A percentile compares a stretch with the other conserved stretches of the same genome.
phyloP scores from a whole-genome alignment of 1,284 basidiomycete species.

The Marasmius fiardii region DNA sequence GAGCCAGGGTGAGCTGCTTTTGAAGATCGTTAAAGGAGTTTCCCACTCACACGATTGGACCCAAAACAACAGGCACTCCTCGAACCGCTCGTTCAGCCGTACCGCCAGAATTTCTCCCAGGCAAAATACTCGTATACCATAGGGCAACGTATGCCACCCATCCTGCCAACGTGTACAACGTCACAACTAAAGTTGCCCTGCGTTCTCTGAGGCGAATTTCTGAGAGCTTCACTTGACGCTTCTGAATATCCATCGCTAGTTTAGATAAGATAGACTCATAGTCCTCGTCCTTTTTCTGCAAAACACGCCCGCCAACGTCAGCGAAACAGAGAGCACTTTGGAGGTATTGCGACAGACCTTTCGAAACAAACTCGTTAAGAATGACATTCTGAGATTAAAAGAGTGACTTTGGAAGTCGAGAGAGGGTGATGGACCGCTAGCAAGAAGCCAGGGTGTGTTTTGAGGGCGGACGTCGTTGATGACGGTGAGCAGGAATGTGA shows the following conservation, averaged over 20 bases:
- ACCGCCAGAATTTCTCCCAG: constrained; percentile 31
- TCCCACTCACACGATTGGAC: constrained; percentile 75
- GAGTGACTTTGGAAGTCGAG: not conserved
- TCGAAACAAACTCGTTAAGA: not conserved
- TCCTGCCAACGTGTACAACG: constrained; percentile 75
- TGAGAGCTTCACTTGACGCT: constrained; percentile 76
- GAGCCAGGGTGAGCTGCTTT: constrained; percentile 5
- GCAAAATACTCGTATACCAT: constrained; percentile 77
- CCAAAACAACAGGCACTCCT: constrained; percentile 59
- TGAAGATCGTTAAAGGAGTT: not conserved
- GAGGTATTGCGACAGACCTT: not conserved
- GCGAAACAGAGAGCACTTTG: not conserved
- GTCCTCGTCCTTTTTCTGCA: constrained; percentile 51
- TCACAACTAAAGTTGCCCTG: constrained; percentile 76
- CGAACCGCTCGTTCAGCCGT: constrained; percentile 46
- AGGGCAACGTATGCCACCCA: constrained; percentile 81
- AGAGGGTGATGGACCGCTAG: not conserved
- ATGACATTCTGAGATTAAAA: not conserved
- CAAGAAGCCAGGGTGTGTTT: not conserved
- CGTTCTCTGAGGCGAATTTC: constrained; percentile 88
- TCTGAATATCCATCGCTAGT: constrained; percentile 66
- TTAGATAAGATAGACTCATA: constrained; percentile 66
- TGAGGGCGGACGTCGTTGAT: not conserved
- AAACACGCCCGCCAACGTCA: not conserved
- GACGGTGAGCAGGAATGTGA: not conserved